phyloP scores from a whole-genome alignment of 208 protist genomes.

The Angomonas ambiguus region DNA sequence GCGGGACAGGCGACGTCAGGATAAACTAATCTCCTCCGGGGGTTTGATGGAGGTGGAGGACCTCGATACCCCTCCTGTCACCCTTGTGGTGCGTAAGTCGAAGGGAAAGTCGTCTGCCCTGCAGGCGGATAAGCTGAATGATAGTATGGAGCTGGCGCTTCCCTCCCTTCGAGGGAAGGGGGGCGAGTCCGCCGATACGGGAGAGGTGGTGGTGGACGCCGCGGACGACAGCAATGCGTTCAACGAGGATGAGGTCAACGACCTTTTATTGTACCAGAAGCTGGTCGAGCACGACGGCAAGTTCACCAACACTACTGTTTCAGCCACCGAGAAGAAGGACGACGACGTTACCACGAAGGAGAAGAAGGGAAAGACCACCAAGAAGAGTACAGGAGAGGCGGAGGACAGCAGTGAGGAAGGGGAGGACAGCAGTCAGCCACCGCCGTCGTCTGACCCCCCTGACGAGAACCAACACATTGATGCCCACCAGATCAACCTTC shows the following conservation, averaged over 20 bases:
- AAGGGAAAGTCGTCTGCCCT: too few relatives aligned
- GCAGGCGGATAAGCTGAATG: neutral
- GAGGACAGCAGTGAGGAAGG: conserved; percentile 24
- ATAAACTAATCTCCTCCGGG: neutral
- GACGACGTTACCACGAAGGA: too few relatives aligned
- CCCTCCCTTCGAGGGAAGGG: neutral
- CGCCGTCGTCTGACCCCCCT: neutral
- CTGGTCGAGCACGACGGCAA: too few relatives aligned
- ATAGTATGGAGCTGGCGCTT: neutral
- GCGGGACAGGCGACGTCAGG: neutral
- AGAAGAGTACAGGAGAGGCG: neutral
- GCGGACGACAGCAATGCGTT: conserved; percentile 1
- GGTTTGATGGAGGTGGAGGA: neutral
- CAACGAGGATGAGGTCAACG: conserved; percentile 11
- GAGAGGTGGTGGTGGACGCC: neutral
- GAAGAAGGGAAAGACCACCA: too few relatives aligned
- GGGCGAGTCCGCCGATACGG: neutral
- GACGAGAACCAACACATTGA: conserved; percentile 9
- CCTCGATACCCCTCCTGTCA: conserved; percentile 1
- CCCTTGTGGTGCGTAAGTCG: too few relatives aligned
- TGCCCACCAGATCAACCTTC: conserved; percentile 18
- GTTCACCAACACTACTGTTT: too few relatives aligned
- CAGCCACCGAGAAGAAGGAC: too few relatives aligned
- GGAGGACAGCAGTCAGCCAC: conserved; percentile 11
- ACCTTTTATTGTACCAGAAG: too few relatives aligned